Evolutionary conservation across 148 eudicot species (phyloP), one percentile per base, ranked within the genome.

Genomic region (Arbutus unedo): DNA sequence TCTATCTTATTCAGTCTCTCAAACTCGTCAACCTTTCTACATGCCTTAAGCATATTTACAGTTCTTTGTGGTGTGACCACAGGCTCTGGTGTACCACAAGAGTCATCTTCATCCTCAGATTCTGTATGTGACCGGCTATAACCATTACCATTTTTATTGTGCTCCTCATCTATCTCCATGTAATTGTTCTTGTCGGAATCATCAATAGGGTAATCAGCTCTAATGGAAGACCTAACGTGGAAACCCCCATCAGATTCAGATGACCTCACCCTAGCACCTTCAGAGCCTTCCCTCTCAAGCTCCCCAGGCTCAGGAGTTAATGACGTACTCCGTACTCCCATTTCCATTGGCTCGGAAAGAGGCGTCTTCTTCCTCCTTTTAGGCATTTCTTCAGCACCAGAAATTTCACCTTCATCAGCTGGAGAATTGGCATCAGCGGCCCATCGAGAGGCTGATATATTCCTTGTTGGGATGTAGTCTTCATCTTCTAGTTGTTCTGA

Each of bases 11-110:
- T 95, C 82, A 95, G 88, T 81, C 95, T 93, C 88, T 95, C 98
- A 88, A 95, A 95, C 89, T 92, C 96, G 79, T 95, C 98, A 79
- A 95, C 98, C 82, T 95, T 95, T 90, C 98, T 92, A 91, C 98
- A 95, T 67, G 96, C 98, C 84, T 89, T 90, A 82, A 95, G 96
- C 98, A 95, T 95, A 84, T 95, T 92, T 44, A 93, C 98, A 79
- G 90, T 77, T 86, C 97, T 89, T 68, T 89, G 92, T 31, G 92
- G 89, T 62, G 93, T 91, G 48, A 62, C 85, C 23, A 82, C 81
- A 60, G 90, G 86, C 82, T 91, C 93, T 60, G 93, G 91, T 13
- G 86, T 85, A 81, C 73, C 90, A 83, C 10, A 81, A 84, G 90
- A 89, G 87, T 81, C 81, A 48, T 60, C 64, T 80, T 83, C 90